These are phyloP conservation scores for Exserohilum turcica DNA, from an alignment of 2,329 filamentous ascomycete species.

Conservation along the genomic window DNA sequence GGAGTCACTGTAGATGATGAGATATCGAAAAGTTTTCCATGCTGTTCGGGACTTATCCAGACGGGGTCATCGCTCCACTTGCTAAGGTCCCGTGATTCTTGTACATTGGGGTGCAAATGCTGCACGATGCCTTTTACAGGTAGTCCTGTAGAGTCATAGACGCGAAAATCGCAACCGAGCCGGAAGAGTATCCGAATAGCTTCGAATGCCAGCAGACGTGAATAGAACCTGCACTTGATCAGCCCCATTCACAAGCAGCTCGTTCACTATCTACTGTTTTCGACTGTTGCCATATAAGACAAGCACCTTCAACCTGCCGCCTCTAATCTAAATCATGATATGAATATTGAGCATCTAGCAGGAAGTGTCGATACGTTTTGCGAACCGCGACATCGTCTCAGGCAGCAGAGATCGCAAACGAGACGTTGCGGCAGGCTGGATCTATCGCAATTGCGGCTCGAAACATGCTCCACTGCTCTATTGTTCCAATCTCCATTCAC, in stretches of 20 bases:
- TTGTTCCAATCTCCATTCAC: slow-evolving; percentile 36
- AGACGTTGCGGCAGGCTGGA: slow-evolving; percentile 16
- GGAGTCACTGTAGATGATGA: background rate
- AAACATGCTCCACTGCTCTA: slow-evolving; percentile 23
- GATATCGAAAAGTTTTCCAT: slow-evolving; percentile 62
- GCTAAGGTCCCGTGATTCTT: slow-evolving; percentile 65
- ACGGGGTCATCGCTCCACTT: slow-evolving; percentile 70
- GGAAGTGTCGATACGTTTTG: slow-evolving; percentile 62
- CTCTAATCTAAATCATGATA: slow-evolving; percentile 53
- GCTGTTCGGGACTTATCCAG: slow-evolving; percentile 70
- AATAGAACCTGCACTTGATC: slow-evolving; percentile 59
- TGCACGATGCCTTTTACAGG: slow-evolving; percentile 68
- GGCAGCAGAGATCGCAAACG: slow-evolving; percentile 52
- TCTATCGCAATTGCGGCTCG: slow-evolving; percentile 19
- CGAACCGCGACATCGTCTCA: slow-evolving; percentile 58
- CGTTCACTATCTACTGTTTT: slow-evolving; percentile 35
- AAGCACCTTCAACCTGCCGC: slow-evolving; percentile 59
- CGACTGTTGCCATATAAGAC: slow-evolving; percentile 67
- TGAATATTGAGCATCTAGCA: slow-evolving; percentile 50
- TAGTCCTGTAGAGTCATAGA: slow-evolving; percentile 63
- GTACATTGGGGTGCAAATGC: slow-evolving; percentile 64
- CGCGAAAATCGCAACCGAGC: slow-evolving; percentile 68
- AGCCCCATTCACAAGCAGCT: background rate
- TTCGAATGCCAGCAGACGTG: slow-evolving; percentile 64
- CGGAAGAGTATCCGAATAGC: slow-evolving; percentile 65